These are phyloP conservation scores for Endotrypanum monterogeii DNA, from an alignment of 208 protist species.

Conservation along the genomic window DNA sequence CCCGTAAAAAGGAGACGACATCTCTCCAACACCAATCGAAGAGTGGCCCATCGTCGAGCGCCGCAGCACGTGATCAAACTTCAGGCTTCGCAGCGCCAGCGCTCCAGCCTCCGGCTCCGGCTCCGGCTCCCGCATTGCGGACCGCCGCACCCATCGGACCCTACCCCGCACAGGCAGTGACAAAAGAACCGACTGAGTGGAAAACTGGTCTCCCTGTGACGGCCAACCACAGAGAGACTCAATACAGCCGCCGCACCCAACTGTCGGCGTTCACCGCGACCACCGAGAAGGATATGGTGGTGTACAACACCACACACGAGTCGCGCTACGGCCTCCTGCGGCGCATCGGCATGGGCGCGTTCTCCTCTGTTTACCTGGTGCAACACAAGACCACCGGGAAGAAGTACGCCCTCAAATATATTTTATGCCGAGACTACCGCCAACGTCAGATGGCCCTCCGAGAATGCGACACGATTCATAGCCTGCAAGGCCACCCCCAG, in stretches of 20 bases:
- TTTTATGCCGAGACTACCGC: conserved; percentile 59
- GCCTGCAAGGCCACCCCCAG: conserved; percentile 76
- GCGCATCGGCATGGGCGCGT: conserved; percentile 63
- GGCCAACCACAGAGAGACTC: background rate
- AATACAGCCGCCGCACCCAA: background rate
- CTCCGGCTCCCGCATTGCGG: background rate
- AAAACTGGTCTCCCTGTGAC: background rate
- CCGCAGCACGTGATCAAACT: background rate
- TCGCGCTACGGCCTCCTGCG: conserved; percentile 62
- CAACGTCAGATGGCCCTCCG: conserved; percentile 62
- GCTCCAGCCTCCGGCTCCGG: background rate
- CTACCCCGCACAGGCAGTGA: background rate
- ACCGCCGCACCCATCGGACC: background rate
- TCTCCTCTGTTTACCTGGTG: conserved; percentile 78
- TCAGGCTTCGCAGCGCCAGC: background rate
- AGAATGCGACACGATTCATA: conserved; percentile 71
- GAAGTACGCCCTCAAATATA: conserved; percentile 78
- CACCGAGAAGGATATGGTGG: conserved; percentile 42
- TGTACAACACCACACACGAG: conserved; percentile 43
- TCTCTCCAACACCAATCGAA: background rate
- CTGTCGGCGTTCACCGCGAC: conserved; percentile 27
- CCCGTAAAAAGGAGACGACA: background rate
- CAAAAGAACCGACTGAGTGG: background rate
- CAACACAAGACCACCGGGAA: conserved; percentile 44
- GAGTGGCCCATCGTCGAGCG: background rate